Evolutionary conservation across 257 asterid species (phyloP), one percentile per base, ranked within the genome.

Genomic region (Solanum habrochaites): DNA sequence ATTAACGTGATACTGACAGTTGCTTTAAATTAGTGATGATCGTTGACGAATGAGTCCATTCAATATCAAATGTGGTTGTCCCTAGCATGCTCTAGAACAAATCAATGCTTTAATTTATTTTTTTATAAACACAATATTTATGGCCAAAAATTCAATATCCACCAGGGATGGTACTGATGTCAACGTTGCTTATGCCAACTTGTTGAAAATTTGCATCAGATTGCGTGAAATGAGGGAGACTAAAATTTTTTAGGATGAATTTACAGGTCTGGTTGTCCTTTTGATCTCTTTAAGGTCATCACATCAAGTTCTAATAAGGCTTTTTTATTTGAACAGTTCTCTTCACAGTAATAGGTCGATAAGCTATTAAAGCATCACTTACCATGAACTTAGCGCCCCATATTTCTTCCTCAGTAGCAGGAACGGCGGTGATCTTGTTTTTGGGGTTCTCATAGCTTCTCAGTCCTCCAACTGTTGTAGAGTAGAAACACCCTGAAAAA

Each of bases 311-410:
- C 29, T 45, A 62, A 27, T 45, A 27, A 78, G 84, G 66, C 27
- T 16, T 9, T n/a, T 27, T 78, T 39, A 45, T 25, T 78, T 78
- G 42, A 78, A 45, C 40, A 45, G 66, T 35, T 78, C 8, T 29
- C 16, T 78, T 78, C 83, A 78, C 27, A 58, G 37, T 25, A 60
- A 42, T 32, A 83, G 42, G 58, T 40, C 20, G 6, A 4, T 9
- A 83, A 64, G 86, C 29, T 40, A 49, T 18, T 75, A 64, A 84
- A 45, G 27, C 31, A 27, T 45, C 27, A 81, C 67, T 91, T 94
- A 97, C 99, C 99, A 96, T 91, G 93, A 93, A 96, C 88, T 95
- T 96, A 10, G 99, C 98, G 83, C 99, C 99, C 98, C 99, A 97
- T 23, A 97, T 97, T 85, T 97, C 99, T 87, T 95, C 99, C 89